Evolutionary conservation across 164 flowering plant species (phyloP).

Genomic region (Sextonia rubra): DNA sequence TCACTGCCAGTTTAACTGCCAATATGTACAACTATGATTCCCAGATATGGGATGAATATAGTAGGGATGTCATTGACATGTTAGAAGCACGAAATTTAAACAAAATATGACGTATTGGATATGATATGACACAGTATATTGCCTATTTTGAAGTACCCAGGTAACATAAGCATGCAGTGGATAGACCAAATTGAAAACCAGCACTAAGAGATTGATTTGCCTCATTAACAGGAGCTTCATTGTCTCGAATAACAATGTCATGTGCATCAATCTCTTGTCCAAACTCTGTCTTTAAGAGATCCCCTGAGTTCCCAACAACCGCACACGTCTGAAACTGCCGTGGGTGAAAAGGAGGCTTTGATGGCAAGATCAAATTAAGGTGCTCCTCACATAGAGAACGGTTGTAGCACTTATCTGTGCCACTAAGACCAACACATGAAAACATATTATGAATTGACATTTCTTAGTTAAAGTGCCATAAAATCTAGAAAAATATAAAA

Average conservation of each 20-base stretch:
- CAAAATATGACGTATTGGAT: no score
- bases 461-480: neutral
- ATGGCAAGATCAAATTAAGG: conserved; percentile 78
- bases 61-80: no score
- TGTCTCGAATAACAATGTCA: conserved; percentile 94
- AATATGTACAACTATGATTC: no score
- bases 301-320: conserved; percentile 98
- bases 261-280: conserved; percentile 96
- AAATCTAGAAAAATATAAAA: neutral
- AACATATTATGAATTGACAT: conserved; percentile 1
- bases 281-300: conserved; percentile 85
- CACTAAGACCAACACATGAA: conserved; percentile 38
- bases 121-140: no score
- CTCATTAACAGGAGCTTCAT: conserved; percentile 97
- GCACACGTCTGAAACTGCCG: conserved; percentile 89
- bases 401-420: conserved; percentile 81
- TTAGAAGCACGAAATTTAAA: no score
- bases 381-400: conserved; percentile 88
- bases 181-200: conserved; percentile 3
- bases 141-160: no score
- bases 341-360: conserved; percentile 92
- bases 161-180: neutral
- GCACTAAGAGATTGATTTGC: conserved; percentile 23
- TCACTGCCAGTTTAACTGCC: neutral
- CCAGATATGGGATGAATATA: no score